Conservation (phyloP, 2,329 filamentous ascomycete genomes). For the Cytospora leucostoma region DNA sequence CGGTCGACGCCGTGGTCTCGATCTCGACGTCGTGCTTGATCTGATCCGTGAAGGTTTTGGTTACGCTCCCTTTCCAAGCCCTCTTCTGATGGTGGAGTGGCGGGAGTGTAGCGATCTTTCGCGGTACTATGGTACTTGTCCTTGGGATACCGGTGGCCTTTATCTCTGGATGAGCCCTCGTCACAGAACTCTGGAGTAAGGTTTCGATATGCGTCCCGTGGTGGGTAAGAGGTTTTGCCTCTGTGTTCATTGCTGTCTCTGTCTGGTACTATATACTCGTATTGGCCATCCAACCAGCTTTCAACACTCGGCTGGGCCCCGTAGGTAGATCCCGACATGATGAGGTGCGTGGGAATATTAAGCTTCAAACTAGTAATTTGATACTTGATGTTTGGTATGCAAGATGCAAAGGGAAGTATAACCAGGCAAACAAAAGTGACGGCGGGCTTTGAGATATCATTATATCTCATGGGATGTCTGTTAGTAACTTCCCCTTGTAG, state of each 20-base stretch:
- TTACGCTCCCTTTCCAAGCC: conserved; percentile 14
- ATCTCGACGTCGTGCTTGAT: neutral
- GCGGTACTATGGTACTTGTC: neutral
- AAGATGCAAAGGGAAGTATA: neutral
- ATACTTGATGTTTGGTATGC: too few relatives aligned
- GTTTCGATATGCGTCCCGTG: conserved; percentile 1
- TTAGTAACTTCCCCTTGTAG: neutral
- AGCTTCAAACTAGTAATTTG: neutral
- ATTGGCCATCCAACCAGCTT: conserved; percentile 26
- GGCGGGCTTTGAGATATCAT: conserved; percentile 7
- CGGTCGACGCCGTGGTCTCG: conserved; percentile 3
- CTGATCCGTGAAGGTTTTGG: conserved; percentile 7
- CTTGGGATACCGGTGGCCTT: neutral
- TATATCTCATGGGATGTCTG: neutral
- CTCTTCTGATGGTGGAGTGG: conserved; percentile 22
- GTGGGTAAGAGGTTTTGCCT: conserved; percentile 12
- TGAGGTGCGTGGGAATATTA: neutral
- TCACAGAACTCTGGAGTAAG: conserved; percentile 14
- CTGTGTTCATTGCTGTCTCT: conserved; percentile 9
- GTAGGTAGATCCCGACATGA: conserved; percentile 17
- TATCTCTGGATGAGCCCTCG: neutral
- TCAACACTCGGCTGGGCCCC: conserved; percentile 18
- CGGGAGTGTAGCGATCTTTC: conserved; percentile 10
- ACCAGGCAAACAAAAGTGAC: neutral
- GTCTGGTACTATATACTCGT: conserved; percentile 25